These are phyloP conservation scores for Amaranthus hypochondriacus DNA, from an alignment of 148 eudicot species.

Conservation along the genomic window DNA sequence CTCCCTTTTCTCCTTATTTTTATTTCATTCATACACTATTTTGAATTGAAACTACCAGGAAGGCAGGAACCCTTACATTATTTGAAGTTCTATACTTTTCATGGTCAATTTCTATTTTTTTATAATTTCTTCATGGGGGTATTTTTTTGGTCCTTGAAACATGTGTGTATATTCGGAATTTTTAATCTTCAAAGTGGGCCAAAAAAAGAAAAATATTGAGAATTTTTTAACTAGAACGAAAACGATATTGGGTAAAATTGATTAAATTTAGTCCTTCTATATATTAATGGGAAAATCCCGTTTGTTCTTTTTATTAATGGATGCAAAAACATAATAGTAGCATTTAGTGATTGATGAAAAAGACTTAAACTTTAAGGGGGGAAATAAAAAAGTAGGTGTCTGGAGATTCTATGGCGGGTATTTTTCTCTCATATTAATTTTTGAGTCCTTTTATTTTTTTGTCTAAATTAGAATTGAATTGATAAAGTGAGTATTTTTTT, in stretches of 20 bases:
- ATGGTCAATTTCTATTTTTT: neutral
- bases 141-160: neutral
- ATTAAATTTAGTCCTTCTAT: too few species aligned
- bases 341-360: neutral
- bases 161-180: neutral
- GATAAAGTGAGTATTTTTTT: neutral
- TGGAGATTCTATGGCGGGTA: conserved; percentile 14
- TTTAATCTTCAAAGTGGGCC: neutral
- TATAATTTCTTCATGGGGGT: neutral
- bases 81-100: too few species aligned
- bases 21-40: too few species aligned
- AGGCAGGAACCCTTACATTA: too few species aligned
- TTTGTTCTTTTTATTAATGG: neutral
- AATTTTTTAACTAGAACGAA: neutral
- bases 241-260: too few species aligned
- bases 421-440: conserved; percentile 12
- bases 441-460: neutral
- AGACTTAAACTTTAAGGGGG: conserved; percentile 10
- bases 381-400: neutral
- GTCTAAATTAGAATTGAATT: neutral
- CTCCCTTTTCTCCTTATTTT: too few species aligned
- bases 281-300: neutral
- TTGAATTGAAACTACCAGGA: too few species aligned
- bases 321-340: neutral
- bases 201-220: neutral